Evolutionary conservation across 805 yeast genomes (phyloP), one percentile per base, ranked within the genome.

Genomic region (Candida tammaniensis): DNA sequence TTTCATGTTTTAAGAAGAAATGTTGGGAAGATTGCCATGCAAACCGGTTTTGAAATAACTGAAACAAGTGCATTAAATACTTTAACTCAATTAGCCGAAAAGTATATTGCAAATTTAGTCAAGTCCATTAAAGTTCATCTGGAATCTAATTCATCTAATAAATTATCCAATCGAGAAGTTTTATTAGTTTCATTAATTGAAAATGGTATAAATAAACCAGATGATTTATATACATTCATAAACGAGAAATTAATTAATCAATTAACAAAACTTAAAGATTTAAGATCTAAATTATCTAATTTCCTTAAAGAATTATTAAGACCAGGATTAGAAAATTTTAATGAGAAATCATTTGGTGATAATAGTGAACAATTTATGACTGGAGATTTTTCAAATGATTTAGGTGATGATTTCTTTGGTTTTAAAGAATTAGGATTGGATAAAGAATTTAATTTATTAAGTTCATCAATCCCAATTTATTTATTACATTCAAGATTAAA

Each of bases 321-420:
- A 38, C 99, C 99, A 1, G 77, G 80, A 4, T 64, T 76, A 37
- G 83, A 80, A 48, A 87, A 82, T 40, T 62, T 82, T 44, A 80
- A 74, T 33, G 98, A 89, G 51, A 72, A 75, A 35, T 83, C 79
- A 44, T 93, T 93, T 57, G 78, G 68, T 24, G 98, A 94, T 53
- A 86, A 87, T 50, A 83, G 95, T 49, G 97, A 93, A 44, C 96
- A 91, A 57, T 93, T 89, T 54, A 61, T 91, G 45, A 84, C 93
- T 19, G 99, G 99, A 38, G 97, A 89, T 51, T 93, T 93, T 56
- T 83, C 96, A 1, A 82, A 77, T 48, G 96, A 89, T 41, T 64
- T 93, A 24, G 98, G 98, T 5, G 98, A 91, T 49, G 99, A 93
- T 61, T 93, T 89, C 72, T 94, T 94, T 64, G 99, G 99, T 0